Evolutionary conservation across 495 filamentous ascomycete genomes (phyloP), one percentile per base, ranked within the genome.

Genomic region (Margaritispora aquatica): DNA sequence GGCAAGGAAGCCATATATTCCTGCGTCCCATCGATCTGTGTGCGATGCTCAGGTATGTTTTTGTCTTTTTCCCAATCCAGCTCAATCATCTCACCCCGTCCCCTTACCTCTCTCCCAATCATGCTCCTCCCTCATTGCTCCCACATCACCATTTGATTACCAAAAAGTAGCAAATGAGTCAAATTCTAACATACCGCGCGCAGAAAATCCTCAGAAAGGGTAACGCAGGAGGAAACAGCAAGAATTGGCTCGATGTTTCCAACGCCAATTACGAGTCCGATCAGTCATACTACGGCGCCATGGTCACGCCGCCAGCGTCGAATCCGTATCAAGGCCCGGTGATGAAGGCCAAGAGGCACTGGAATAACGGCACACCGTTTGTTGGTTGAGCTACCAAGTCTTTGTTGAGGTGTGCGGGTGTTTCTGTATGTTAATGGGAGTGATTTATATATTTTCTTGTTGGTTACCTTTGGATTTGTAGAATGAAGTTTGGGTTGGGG

Each of bases 191-290:
- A 34, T 34, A 34, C 5, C 13, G 5, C 11, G 75, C 69, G 1
- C 58, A 69, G 48, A 72, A 72, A 0, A 75, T 80, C 10, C 76
- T 78, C 0, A 80, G 70, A 2, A 68, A 63, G 17, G 90, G 90
- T 1, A 95, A 95, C 64, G 90, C 90, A 0, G 90, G 83, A 0
- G 90, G 87, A 0, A 92, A 91, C 55, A 84, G 78, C 0, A 63
- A 70, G 1, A 73, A 93, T 57, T 73, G 80, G 41, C 70, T 86
- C 1, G 77, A 92, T 62, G 76, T 89, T 13, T 72, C 64, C 0
- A 87, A 87, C 41, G 13, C 52, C 13, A n/a, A 41, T 34, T 19
- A 54, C 26, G 9, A 10, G 21, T 7, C 3, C 52, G 8, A 44
- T 3, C 17, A 3, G 19, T 9, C 11, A 9, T 44, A 44, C 17